phyloP scores from a whole-genome alignment of 176 grass and related monocot genomes.

The Avena atlantica region DNA sequence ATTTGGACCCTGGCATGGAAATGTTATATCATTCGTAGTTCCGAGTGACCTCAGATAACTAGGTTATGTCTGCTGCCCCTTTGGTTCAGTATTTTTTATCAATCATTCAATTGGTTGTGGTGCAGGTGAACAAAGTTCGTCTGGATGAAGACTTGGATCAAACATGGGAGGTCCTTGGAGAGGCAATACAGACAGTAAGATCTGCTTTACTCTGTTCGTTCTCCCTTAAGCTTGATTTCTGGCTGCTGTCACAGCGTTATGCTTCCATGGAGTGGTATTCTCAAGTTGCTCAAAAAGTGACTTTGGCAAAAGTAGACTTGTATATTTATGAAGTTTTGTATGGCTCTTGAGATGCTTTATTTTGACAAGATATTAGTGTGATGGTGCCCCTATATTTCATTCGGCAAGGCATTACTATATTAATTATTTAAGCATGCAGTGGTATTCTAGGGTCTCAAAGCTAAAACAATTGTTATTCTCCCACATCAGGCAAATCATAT shows the following conservation, averaged over 20 bases:
- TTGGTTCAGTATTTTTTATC: not conserved
- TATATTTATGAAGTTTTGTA: not conserved
- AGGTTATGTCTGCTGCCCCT: not conserved
- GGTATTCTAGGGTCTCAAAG: constrained; percentile 13
- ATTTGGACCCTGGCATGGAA: constrained; percentile 14
- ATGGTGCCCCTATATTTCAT: constrained; percentile 6
- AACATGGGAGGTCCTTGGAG: constrained; percentile 95
- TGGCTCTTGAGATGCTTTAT: constrained; percentile 22
- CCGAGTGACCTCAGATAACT: constrained; percentile 16
- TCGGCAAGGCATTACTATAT: not conserved
- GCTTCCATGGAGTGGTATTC: constrained; percentile 4
- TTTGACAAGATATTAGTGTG: constrained; percentile 16
- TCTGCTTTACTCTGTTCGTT: constrained; percentile 12
- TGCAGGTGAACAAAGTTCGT: constrained; percentile 72
- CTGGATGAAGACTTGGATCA: constrained; percentile 85
- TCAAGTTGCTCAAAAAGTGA: not conserved
- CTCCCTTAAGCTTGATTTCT: constrained; percentile 13
- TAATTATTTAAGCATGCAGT: not conserved
- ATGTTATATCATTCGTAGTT: not conserved
- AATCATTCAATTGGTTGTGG: constrained; percentile 6
- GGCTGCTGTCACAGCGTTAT: not conserved
- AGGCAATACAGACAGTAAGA: constrained; percentile 89
- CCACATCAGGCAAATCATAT: not conserved
- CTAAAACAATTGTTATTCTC: not conserved
- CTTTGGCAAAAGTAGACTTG: not conserved